Conservation (phyloP, 768 basidiomycete species). For the Kwoniella botswanensis region DNA sequence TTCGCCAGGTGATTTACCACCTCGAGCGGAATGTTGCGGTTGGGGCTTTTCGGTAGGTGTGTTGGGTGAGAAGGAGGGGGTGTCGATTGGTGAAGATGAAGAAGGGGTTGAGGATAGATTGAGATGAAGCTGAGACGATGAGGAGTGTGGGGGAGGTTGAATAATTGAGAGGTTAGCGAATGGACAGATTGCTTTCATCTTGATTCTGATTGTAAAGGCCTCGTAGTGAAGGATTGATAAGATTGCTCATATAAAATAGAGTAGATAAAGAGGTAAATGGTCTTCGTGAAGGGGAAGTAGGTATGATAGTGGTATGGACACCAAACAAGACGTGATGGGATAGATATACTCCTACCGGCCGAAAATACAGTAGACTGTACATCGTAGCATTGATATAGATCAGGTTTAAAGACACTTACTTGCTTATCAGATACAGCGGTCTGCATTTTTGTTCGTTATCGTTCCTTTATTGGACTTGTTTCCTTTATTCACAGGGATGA, state of each 20-base stretch:
- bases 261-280: too few relatives aligned
- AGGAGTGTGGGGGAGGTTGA: neutral
- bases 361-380: slow-evolving; percentile 3
- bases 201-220: neutral
- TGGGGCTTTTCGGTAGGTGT: slow-evolving; percentile 10
- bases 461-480: neutral
- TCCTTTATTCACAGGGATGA: neutral
- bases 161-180: slow-evolving; percentile 13
- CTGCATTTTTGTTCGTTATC: slow-evolving; percentile 20
- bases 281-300: too few relatives aligned
- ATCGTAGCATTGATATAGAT: neutral
- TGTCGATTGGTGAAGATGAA: slow-evolving; percentile 12
- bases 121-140: slow-evolving; percentile 11
- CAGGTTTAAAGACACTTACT: slow-evolving; percentile 17
- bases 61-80: slow-evolving; percentile 46
- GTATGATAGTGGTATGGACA: too few relatives aligned
- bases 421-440: slow-evolving; percentile 27
- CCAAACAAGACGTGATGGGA: neutral
- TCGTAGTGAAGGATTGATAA: too few relatives aligned
- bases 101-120: slow-evolving; percentile 1
- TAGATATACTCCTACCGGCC: slow-evolving; percentile 8
- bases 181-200: slow-evolving; percentile 8
- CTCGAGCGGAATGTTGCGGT: slow-evolving; percentile 13
- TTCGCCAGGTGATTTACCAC: slow-evolving; percentile 25
- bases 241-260: too few relatives aligned